phyloP scores from a whole-genome alignment of 148 eudicot genomes.

The Rhododendron molle region DNA sequence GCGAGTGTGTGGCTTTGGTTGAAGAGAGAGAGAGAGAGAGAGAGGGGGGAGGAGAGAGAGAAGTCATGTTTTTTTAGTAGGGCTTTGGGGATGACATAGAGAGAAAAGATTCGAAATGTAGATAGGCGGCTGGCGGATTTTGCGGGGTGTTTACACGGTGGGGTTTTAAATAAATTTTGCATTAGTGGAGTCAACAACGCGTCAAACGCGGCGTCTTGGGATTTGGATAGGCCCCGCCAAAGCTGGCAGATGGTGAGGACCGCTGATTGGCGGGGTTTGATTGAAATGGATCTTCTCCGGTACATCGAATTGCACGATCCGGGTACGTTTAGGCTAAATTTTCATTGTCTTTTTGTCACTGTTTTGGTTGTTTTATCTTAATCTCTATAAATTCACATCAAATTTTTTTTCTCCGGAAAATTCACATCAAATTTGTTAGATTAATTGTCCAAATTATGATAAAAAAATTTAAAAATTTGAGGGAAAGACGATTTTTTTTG shows the following conservation, averaged over 20 bases:
- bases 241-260: not conserved
- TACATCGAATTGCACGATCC: no score
- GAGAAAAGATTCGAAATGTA: not conserved
- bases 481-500: no score
- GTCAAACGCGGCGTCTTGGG: not conserved
- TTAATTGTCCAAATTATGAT: no score
- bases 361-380: no score
- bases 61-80: not conserved
- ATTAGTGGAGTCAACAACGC: not conserved
- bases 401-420: no score
- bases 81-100: not conserved
- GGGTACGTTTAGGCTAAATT: no score
- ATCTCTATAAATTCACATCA: no score
- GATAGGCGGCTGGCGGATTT: not conserved
- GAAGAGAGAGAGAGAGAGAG: not conserved
- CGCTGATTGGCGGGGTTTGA: not conserved
- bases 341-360: no score
- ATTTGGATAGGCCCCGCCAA: not conserved
- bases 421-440: no score
- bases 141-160: conserved; percentile 3
- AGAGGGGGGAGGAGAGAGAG: not conserved
- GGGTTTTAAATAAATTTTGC: not conserved
- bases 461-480: no score
- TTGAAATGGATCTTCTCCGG: not conserved
- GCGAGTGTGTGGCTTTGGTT: not conserved